Conservation (phyloP, 345 rosid species). For the Camelina hispida region DNA sequence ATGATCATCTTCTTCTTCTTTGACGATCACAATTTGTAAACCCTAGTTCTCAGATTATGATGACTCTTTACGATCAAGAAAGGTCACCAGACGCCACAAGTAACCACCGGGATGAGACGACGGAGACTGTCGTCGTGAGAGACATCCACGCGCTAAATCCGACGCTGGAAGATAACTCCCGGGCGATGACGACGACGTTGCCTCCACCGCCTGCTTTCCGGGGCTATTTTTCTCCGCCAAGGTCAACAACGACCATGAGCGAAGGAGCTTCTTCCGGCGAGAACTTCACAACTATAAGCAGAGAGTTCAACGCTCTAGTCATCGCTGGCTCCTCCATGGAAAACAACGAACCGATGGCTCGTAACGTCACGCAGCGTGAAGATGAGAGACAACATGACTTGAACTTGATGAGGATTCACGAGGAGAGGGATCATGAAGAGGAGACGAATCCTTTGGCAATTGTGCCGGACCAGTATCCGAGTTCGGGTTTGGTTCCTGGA, state of each 20-base stretch:
- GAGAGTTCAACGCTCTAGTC: constrained; percentile 92
- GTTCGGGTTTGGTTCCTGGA: constrained; percentile 34
- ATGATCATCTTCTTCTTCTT: constrained; percentile 34
- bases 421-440: constrained; percentile 45
- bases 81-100: constrained; percentile 3
- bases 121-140: constrained; percentile 51
- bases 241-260: constrained; percentile 36
- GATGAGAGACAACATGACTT: constrained; percentile 31
- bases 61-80: constrained; percentile 33
- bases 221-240: constrained; percentile 56
- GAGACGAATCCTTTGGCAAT: constrained; percentile 87
- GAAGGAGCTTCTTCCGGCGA: constrained; percentile 58
- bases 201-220: constrained; percentile 53
- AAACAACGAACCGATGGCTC: constrained; percentile 28
- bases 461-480: constrained; percentile 55
- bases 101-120: constrained; percentile 24
- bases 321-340: constrained; percentile 69
- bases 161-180: background rate
- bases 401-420: constrained; percentile 38
- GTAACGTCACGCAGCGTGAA: constrained; percentile 22
- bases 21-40: constrained; percentile 16
- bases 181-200: constrained; percentile 28
- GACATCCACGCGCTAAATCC: constrained; percentile 85
- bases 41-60: constrained; percentile 22
- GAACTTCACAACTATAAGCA: constrained; percentile 84